These are phyloP conservation scores for Claviceps humidiphila DNA, from an alignment of 2,329 filamentous ascomycete genomes.

Conservation along the genomic window DNA sequence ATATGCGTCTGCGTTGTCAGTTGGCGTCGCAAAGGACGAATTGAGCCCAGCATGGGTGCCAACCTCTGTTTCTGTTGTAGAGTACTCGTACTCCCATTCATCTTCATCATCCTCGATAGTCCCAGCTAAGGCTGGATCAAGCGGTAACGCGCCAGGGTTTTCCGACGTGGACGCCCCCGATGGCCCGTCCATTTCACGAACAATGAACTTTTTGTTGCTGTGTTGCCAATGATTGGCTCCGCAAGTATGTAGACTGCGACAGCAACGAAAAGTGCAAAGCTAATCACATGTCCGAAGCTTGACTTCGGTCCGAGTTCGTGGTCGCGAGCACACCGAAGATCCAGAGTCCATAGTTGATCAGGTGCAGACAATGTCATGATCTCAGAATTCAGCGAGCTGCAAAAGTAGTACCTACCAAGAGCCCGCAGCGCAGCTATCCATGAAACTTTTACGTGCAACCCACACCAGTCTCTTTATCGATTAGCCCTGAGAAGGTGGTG, in stretches of 20 bases:
- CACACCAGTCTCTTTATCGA: neutral
- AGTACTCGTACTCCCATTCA: conserved; percentile 58
- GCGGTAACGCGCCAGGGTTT: conserved; percentile 14
- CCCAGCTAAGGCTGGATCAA: conserved; percentile 17
- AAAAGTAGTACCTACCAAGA: too few species aligned
- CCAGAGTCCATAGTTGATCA: neutral
- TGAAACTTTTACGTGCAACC: neutral
- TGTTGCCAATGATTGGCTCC: neutral
- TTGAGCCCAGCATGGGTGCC: neutral
- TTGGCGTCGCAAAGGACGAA: neutral
- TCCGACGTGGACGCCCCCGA: conserved; percentile 6
- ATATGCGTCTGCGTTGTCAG: neutral
- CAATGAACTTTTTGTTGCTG: neutral
- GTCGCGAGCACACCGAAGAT: neutral
- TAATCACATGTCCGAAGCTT: neutral
- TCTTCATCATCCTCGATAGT: conserved; percentile 32
- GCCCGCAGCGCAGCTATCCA: neutral
- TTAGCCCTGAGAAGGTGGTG: neutral
- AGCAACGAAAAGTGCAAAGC: neutral
- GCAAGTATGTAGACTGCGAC: neutral
- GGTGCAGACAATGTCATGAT: neutral
- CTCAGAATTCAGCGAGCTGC: too few species aligned
- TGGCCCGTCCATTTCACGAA: conserved; percentile 1
- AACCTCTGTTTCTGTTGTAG: conserved; percentile 48
- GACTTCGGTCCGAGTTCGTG: neutral